A percentile compares a stretch with the other conserved stretches of the same genome.
These are phyloP conservation scores for Hura crepitans DNA, from an alignment of 441 rosid genomes.

Conservation along the genomic window DNA sequence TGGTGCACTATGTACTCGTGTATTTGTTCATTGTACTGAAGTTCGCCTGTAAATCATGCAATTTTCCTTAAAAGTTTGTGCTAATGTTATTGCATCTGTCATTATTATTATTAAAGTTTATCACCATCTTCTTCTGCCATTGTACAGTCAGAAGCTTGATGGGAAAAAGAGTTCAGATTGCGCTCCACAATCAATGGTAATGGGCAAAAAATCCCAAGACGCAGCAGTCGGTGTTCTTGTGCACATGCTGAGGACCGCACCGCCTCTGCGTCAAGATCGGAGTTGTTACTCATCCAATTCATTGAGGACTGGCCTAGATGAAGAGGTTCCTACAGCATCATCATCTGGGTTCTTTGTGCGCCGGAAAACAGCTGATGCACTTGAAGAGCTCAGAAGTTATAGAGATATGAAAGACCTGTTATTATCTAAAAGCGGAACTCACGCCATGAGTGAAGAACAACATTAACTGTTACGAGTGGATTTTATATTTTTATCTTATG, in stretches of 20 bases:
- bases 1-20: too few species aligned
- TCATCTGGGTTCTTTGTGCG: conserved; percentile 68
- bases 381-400: conserved; percentile 80
- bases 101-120: background rate
- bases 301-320: conserved; percentile 43
- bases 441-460: conserved; percentile 32
- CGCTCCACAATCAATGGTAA: conserved; percentile 36
- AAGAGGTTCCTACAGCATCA: conserved; percentile 51
- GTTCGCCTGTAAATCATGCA: too few species aligned
- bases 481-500: background rate
- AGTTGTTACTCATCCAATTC: conserved; percentile 54
- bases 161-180: conserved; percentile 40
- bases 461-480: conserved; percentile 16
- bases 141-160: conserved; percentile 45
- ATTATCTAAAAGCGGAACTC: conserved; percentile 63
- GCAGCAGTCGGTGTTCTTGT: conserved; percentile 87
- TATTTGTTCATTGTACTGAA: too few species aligned
- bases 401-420: conserved; percentile 72
- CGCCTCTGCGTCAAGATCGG: conserved; percentile 69
- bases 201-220: conserved; percentile 65
- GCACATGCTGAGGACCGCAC: conserved; percentile 72
- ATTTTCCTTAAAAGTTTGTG: background rate
- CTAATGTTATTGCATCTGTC: background rate
- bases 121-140: background rate
- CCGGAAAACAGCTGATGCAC: conserved; percentile 63